phyloP scores from a whole-genome alignment of 768 basidiomycete species.

The Boletus reticulatus region DNA sequence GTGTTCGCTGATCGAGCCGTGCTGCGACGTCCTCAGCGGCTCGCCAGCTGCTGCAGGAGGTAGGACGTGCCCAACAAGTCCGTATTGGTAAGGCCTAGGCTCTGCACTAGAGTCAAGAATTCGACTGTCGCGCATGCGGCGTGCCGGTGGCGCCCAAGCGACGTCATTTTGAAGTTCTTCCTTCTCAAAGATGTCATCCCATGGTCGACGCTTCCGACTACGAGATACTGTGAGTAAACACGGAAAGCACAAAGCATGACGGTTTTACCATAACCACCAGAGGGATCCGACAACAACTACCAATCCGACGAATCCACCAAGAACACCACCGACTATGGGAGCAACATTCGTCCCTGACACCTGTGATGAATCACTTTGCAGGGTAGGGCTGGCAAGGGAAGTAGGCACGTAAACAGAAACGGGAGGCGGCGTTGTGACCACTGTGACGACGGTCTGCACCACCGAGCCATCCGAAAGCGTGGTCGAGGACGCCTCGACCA shows the following conservation, averaged over 20 bases:
- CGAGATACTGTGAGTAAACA: slow-evolving; percentile 7
- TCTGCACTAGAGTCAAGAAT: slow-evolving; percentile 33
- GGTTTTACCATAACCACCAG: slow-evolving; percentile 51
- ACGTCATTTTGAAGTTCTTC: slow-evolving; percentile 31
- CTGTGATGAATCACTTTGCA: slow-evolving; percentile 14
- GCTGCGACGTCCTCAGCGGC: slow-evolving; percentile 34
- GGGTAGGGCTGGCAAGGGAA: slow-evolving; percentile 11
- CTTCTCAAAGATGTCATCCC: slow-evolving; percentile 54
- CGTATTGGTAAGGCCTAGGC: slow-evolving; percentile 63
- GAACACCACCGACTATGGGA: slow-evolving; percentile 51
- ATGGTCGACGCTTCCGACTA: slow-evolving; percentile 45
- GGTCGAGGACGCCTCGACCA: slow-evolving; percentile 32
- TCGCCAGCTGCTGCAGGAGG: slow-evolving; percentile 30
- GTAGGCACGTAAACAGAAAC: slow-evolving; percentile 29
- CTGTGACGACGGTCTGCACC: slow-evolving; percentile 33
- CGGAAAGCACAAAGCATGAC: slow-evolving; percentile 1
- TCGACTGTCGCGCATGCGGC: slow-evolving; percentile 23
- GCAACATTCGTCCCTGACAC: slow-evolving; percentile 34
- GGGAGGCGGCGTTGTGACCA: slow-evolving; percentile 36
- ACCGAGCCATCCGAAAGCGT: slow-evolving; percentile 44
- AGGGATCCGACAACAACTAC: slow-evolving; percentile 42
- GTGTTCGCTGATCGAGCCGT: slow-evolving; percentile 20
- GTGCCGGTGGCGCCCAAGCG: slow-evolving; percentile 16
- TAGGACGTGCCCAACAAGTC: slow-evolving; percentile 49
- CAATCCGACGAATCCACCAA: slow-evolving; percentile 55